Base-by-base conservation (phyloP, 129 eudicot species). In the Chrysanthemum makinoi region DNA sequence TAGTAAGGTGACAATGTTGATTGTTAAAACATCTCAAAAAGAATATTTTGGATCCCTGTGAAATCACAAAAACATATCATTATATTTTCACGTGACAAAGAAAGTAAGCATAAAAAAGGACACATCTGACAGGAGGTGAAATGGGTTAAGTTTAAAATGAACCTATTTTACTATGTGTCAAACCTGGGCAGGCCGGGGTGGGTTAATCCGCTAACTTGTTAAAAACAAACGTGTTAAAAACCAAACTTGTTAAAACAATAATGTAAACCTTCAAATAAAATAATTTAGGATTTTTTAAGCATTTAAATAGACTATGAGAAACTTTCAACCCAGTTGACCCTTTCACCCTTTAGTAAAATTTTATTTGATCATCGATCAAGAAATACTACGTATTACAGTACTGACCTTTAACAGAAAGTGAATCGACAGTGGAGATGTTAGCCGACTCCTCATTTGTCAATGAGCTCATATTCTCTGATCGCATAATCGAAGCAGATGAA, bases 371-470 rank as follows among this genome's bases (percentile, higher is more conserved):
- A 60, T 44, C 44, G 20, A 5, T 15, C 2, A 70, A 52, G 20
- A 69, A 57, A n/a, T 30, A n/a, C n/a, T n/a, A n/a, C n/a, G n/a
- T n/a, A 24, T 13, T 9, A 67, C 43, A 33, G 50, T 56, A 75
- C 88, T 1, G 16, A 86, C 98, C 98, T 94, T 89, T 87, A 65
- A 85, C 75, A 33, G 95, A 85, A 68, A 93, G 91, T 13, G 91
- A 89, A 81, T 78, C 74, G 17, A 87, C 96, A 62, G 92, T 80
- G 47, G 69, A 75, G 39, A 79, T 9, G 67, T 85, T 83, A 3
- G 62, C 85, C 33, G 92, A 81, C 56, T 85, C 92, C 47, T 86
- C 97, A 84, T 79, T 86, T 15, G 87, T 80, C 79, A 86, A 56
- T 2, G 80, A 81, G 79, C 97, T 85, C 18, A 60, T 58, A 67